Percentiles rank a stretch among this genome's conserved stretches.
Conservation (phyloP, 352 stramenopile species). For the Albugo laibachii region DNA sequence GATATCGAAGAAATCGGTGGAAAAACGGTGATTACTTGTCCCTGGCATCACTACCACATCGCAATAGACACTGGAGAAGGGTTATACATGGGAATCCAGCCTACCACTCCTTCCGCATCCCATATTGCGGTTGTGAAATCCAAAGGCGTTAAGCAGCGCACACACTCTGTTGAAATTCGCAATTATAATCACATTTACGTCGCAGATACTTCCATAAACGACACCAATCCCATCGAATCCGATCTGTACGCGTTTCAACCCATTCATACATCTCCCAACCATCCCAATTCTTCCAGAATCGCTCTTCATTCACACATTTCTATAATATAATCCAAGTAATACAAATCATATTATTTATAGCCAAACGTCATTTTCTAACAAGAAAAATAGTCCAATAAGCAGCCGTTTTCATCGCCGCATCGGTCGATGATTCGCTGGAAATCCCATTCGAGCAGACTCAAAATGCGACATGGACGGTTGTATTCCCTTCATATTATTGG, state of each 20-base stretch:
- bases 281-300: no score
- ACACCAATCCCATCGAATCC: conserved; percentile 24
- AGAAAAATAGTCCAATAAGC: no score
- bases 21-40: conserved; percentile 61
- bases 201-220: conserved; percentile 37
- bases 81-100: conserved; percentile 59
- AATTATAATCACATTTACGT: conserved; percentile 52
- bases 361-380: no score
- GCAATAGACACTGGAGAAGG: conserved; percentile 58
- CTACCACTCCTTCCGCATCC: conserved; percentile 8
- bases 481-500: no score
- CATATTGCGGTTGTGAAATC: conserved; percentile 34
- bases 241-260: conserved; percentile 57
- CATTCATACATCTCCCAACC: neutral
- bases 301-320: no score
- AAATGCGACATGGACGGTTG: no score
- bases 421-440: no score
- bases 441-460: no score
- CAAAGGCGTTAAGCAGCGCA: conserved; percentile 73
- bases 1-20: conserved; percentile 73
- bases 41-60: conserved; percentile 76
- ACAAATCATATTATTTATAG: no score
- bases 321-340: no score
- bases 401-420: no score
- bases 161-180: conserved; percentile 51